Evolutionary conservation across 2,329 filamentous ascomycete genomes (phyloP).

Genomic region (Penicillium sp.): DNA sequence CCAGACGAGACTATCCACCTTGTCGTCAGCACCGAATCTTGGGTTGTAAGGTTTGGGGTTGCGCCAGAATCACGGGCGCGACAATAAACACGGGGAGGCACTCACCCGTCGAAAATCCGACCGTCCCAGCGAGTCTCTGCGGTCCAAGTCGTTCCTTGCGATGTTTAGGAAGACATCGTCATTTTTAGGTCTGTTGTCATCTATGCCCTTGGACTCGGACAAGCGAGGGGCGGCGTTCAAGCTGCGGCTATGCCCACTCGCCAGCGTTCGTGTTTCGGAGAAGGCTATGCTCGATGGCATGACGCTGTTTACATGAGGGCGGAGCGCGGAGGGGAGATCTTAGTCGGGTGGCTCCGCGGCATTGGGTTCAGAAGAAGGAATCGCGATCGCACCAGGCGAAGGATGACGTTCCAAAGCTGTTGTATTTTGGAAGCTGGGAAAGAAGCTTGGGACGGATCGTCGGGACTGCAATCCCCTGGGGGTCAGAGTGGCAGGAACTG

Average conservation of each 20-base stretch:
- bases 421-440: slow-evolving; percentile 19
- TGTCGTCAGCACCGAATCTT: background rate
- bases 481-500: slow-evolving; percentile 47
- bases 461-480: slow-evolving; percentile 40
- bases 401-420: background rate
- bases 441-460: slow-evolving; percentile 30
- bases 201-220: slow-evolving; percentile 34
- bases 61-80: slow-evolving; percentile 6
- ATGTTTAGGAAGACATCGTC: slow-evolving; percentile 51
- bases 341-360: slow-evolving; percentile 29
- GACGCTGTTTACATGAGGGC: slow-evolving; percentile 32
- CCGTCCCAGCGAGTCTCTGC: slow-evolving; percentile 38
- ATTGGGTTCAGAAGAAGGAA: slow-evolving; percentile 25
- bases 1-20: slow-evolving; percentile 35
- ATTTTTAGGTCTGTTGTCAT: slow-evolving; percentile 40
- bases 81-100: slow-evolving; percentile 5
- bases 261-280: slow-evolving; percentile 27
- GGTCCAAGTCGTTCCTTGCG: slow-evolving; percentile 41
- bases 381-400: background rate
- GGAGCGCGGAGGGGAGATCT: slow-evolving; percentile 21
- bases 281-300: slow-evolving; percentile 36
- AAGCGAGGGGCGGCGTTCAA: slow-evolving; percentile 27
- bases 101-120: slow-evolving; percentile 43
- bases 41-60: background rate
- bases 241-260: slow-evolving; percentile 27